Percentiles rank a stretch among this genome's conserved stretches.
phyloP scores from a whole-genome alignment of 352 stramenopile genomes.

The Hyaloperonospora arabidopsidis region DNA sequence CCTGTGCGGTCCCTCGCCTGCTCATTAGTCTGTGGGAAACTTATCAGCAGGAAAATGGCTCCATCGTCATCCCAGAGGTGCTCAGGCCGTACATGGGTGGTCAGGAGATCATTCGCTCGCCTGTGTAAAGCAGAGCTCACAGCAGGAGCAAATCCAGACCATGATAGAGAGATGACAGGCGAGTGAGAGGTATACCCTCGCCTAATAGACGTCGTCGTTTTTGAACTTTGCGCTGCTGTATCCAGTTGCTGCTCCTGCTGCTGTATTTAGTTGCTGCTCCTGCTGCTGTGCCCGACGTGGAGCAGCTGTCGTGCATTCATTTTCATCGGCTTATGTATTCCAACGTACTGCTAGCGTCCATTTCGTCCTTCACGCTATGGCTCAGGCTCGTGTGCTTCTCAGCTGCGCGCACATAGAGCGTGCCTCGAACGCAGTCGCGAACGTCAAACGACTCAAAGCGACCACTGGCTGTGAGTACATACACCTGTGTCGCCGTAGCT shows the following conservation, averaged over 20 bases:
- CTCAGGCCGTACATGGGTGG: slow-evolving; percentile 76
- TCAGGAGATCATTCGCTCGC: slow-evolving; percentile 48
- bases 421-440: slow-evolving; percentile 36
- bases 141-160: slow-evolving; percentile 3
- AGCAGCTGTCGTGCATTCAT: slow-evolving; percentile 11
- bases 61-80: slow-evolving; percentile 67
- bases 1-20: slow-evolving; percentile 69
- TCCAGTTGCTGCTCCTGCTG: slow-evolving; percentile 9
- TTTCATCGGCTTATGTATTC: slow-evolving; percentile 19
- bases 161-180: slow-evolving; percentile 6
- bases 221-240: slow-evolving; percentile 9
- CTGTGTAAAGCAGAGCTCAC: slow-evolving; percentile 13
- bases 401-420: slow-evolving; percentile 24
- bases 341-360: slow-evolving; percentile 3
- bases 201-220: slow-evolving; percentile 20
- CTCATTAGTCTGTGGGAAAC: slow-evolving; percentile 84
- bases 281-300: too few relatives aligned
- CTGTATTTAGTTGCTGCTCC: neutral
- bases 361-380: slow-evolving; percentile 10
- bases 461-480: slow-evolving; percentile 31
- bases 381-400: slow-evolving; percentile 11
- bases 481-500: slow-evolving; percentile 37
- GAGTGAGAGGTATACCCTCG: slow-evolving; percentile 8
- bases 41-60: slow-evolving; percentile 73
- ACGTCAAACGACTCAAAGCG: slow-evolving; percentile 39